These are phyloP conservation scores for Bjerkandera adusta DNA, from an alignment of 1,284 basidiomycete species.

Conservation along the genomic window DNA sequence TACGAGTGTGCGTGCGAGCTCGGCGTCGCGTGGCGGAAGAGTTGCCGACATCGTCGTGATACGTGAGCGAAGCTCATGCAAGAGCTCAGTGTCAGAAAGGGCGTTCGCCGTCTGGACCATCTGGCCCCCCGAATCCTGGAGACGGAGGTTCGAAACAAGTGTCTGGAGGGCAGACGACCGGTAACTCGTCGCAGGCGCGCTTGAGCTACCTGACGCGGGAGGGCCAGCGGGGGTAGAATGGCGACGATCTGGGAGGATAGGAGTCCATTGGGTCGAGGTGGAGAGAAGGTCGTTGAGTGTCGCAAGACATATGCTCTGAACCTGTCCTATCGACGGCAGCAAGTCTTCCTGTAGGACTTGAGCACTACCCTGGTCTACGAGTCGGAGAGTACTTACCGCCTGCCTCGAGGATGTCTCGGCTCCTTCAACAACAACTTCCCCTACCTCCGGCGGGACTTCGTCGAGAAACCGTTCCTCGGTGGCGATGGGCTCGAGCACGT, in stretches of 20 bases:
- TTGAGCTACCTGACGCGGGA: constrained; percentile 33
- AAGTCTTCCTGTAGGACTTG: constrained; percentile 48
- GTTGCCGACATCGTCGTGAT: constrained; percentile 48
- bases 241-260: constrained; percentile 60
- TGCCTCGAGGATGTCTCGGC: background rate
- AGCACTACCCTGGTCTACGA: background rate
- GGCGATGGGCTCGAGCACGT: constrained; percentile 27
- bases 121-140: constrained; percentile 37
- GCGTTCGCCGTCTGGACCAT: constrained; percentile 45
- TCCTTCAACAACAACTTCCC: background rate
- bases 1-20: constrained; percentile 62
- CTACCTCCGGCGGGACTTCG: background rate
- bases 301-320: constrained; percentile 71
- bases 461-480: constrained; percentile 26
- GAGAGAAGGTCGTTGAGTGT: constrained; percentile 72
- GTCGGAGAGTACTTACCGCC: background rate
- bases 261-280: constrained; percentile 47
- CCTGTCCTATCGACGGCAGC: constrained; percentile 63
- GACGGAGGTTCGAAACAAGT: constrained; percentile 61
- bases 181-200: constrained; percentile 17
- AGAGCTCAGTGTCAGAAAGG: constrained; percentile 47
- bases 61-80: constrained; percentile 59
- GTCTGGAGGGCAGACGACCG: constrained; percentile 57
- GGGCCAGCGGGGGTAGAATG: constrained; percentile 54
- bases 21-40: constrained; percentile 42